A percentile compares a stretch with the other conserved stretches of the same genome.
Conservation (phyloP, 768 basidiomycete species). For the Hericium coralloides region DNA sequence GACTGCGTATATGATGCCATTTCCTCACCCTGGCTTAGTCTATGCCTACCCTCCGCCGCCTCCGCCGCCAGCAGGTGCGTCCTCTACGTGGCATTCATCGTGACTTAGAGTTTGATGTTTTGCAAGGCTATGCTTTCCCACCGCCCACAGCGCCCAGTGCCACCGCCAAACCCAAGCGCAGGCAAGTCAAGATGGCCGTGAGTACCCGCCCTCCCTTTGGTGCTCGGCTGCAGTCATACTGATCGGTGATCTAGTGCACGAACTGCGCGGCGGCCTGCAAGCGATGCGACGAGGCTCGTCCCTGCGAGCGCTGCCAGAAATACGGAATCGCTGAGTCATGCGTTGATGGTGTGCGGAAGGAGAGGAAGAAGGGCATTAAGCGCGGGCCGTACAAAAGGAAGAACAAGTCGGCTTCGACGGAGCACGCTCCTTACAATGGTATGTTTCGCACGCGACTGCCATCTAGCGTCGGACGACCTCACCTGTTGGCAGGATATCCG, state of each 20-base stretch:
- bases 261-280: conserved; percentile 52
- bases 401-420: conserved; percentile 23
- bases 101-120: background rate
- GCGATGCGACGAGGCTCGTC: conserved; percentile 48
- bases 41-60: conserved; percentile 19
- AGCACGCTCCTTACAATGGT: conserved; percentile 11
- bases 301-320: conserved; percentile 56
- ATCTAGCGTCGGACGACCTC: background rate
- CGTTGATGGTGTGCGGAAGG: conserved; percentile 52
- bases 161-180: conserved; percentile 33
- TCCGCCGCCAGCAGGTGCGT: conserved; percentile 11
- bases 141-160: conserved; percentile 19
- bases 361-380: conserved; percentile 53
- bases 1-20: conserved; percentile 9
- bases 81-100: background rate
- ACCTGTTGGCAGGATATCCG: conserved; percentile 12
- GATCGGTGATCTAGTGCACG: conserved; percentile 31
- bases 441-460: background rate
- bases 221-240: background rate
- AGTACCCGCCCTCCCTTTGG: conserved; percentile 16
- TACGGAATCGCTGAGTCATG: conserved; percentile 52
- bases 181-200: conserved; percentile 53
- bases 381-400: conserved; percentile 52
- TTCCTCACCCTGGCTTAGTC: conserved; percentile 12
- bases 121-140: conserved; percentile 16